phyloP scores from a whole-genome alignment of 345 rosid genomes.

The Heritiera littoralis region DNA sequence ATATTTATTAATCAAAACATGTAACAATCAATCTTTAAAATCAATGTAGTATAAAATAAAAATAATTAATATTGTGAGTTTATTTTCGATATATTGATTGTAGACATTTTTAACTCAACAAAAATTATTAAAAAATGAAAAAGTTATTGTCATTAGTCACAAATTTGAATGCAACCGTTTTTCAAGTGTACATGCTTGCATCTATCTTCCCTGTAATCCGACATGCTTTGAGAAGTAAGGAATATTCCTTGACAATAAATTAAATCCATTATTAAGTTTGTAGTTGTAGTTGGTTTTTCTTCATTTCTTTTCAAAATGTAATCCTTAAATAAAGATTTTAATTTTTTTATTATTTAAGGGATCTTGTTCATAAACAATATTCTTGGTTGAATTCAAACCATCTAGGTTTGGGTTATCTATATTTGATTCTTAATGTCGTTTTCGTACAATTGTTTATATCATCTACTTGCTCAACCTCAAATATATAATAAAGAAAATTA shows the following conservation, averaged over 20 bases:
- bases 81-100: too few species aligned
- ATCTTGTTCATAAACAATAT: neutral
- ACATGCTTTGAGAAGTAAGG: neutral
- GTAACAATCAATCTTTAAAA: neutral
- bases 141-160: neutral
- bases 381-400: slow-evolving; percentile 7
- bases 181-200: neutral
- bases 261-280: neutral
- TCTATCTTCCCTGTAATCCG: neutral
- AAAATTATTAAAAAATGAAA: too few species aligned
- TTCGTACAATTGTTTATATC: neutral
- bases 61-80: too few species aligned
- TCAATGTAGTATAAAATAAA: neutral
- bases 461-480: neutral
- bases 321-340: neutral
- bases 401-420: neutral
- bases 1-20: neutral
- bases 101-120: too few species aligned
- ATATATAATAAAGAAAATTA: neutral
- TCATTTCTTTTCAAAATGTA: neutral
- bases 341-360: neutral
- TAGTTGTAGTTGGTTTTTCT: neutral
- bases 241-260: neutral
- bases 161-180: neutral
- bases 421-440: neutral